Evolutionary conservation across 306 rosid genomes (phyloP).

Genomic region (Myrica gale): DNA sequence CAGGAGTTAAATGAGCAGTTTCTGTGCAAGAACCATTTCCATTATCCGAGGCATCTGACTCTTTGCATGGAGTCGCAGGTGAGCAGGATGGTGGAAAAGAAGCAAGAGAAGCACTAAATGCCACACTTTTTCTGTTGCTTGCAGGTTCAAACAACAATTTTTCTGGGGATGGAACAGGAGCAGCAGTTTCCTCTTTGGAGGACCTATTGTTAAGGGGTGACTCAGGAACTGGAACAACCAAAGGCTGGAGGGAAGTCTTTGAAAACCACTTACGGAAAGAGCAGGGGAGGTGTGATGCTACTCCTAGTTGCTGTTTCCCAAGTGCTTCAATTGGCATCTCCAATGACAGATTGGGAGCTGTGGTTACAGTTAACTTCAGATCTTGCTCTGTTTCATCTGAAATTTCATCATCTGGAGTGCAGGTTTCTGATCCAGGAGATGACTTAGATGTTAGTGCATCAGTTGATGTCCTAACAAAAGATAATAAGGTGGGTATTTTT

Average conservation of each 20-base stretch:
- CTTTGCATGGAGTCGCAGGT: slow-evolving; percentile 47
- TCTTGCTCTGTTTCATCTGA: slow-evolving; percentile 22
- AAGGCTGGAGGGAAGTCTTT: slow-evolving; percentile 20
- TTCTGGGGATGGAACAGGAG: slow-evolving; percentile 21
- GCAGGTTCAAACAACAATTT: slow-evolving; percentile 22
- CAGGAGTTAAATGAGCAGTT: slow-evolving; percentile 40
- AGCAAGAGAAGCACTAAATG: slow-evolving; percentile 26
- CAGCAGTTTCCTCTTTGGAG: slow-evolving; percentile 15
- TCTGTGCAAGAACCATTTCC: slow-evolving; percentile 27
- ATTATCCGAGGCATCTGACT: slow-evolving; percentile 24
- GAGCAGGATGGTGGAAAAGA: slow-evolving; percentile 13
- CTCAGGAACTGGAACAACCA: slow-evolving; percentile 27
- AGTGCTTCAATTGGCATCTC: slow-evolving; percentile 28
- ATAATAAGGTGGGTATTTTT: slow-evolving; percentile 17
- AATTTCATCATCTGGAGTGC: slow-evolving; percentile 21
- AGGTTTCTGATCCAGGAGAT: slow-evolving; percentile 17
- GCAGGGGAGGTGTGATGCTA: slow-evolving; percentile 48
- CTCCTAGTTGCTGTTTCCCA: slow-evolving; percentile 32
- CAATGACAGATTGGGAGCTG: slow-evolving; percentile 11
- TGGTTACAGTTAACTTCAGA: slow-evolving; percentile 5
- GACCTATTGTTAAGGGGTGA: slow-evolving; percentile 19
- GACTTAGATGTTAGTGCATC: slow-evolving; percentile 23
- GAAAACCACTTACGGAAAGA: slow-evolving; percentile 54
- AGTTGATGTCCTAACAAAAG: slow-evolving; percentile 15
- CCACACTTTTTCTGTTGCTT: slow-evolving; percentile 7